Evolutionary conservation across 768 basidiomycete genomes (phyloP), one percentile per base, ranked within the genome.

Genomic region (Filobasidium wieringae): DNA sequence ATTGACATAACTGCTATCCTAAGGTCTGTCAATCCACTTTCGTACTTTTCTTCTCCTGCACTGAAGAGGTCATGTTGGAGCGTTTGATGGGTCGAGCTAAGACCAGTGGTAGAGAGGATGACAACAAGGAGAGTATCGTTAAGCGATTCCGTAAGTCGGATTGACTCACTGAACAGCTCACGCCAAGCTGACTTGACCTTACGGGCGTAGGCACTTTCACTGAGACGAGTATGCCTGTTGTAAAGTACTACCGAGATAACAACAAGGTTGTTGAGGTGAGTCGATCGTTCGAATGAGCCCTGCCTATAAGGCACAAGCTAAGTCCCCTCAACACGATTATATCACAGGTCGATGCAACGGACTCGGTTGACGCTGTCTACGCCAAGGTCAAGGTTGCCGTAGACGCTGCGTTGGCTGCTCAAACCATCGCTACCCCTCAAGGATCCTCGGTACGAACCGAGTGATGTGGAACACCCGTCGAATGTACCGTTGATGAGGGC

Each of bases 31-130:
- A 76, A 51, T 86, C 90, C 1, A 80, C 84, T 0, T 77, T 84
- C 57, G 86, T 92, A 31, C 75, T 99, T 51, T 95, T 86, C 79
- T 89, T 87, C 75, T 79, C 81, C 7, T 91, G 90, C 8, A 84
- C 87, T 14, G 85, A 97, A 69, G 81, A 87, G 49, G 84, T 90
- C 63, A 88, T 97, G 85, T 79, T 86, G 29, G 74, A 79, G 62
- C 86, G 95, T 53, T 78, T 99, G 58, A 78, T 92, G 52, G 85
- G 91, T 73, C 83, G 95, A 24, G 85, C 85, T 26, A 85, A 96
- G 79, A 97, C 92, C 0, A 88, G 86, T 55, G 93, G 95, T 15
- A 80, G 95, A 14, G 92, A 90, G 67, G 95, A 99, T 67, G 95
- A 99, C 72, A 99, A 99, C 70, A 78, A 77, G 12, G 89, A 93